Percentiles rank a stretch among this genome's conserved stretches.
These are phyloP conservation scores for Tubosaeta sp. DNA, from an alignment of 768 basidiomycete species.

Conservation along the genomic window DNA sequence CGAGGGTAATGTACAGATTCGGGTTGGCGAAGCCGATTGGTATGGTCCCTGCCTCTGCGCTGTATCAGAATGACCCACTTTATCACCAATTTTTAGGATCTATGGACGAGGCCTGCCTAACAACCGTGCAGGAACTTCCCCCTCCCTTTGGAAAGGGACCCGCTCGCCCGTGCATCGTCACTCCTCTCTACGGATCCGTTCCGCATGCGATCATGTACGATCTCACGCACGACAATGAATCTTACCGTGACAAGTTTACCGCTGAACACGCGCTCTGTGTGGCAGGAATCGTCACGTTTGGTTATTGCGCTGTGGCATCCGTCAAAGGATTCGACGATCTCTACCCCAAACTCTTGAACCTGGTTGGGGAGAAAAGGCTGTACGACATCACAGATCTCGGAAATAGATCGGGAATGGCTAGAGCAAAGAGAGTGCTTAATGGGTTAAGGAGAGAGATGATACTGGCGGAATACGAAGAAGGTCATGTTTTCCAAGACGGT, in stretches of 20 bases:
- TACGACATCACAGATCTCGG: conserved; percentile 68
- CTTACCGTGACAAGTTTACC: conserved; percentile 82
- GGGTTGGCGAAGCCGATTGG: conserved; percentile 94
- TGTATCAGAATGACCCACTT: neutral
- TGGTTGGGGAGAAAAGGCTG: conserved; percentile 77
- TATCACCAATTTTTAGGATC: conserved; percentile 51
- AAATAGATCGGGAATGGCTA: conserved; percentile 53
- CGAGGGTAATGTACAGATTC: conserved; percentile 81
- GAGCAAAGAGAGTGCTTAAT: conserved; percentile 72
- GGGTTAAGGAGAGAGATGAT: conserved; percentile 90
- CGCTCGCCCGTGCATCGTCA: conserved; percentile 66
- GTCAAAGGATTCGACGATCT: conserved; percentile 98
- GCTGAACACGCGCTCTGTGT: conserved; percentile 95
- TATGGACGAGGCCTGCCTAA: conserved; percentile 88
- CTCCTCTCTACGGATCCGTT: conserved; percentile 74
- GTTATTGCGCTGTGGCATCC: conserved; percentile 82
- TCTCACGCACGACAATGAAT: conserved; percentile 96
- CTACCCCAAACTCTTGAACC: conserved; percentile 89
- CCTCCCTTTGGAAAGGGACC: conserved; percentile 84
- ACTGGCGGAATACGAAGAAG: conserved; percentile 80
- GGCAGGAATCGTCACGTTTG: conserved; percentile 89
- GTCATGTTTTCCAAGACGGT: conserved; percentile 95
- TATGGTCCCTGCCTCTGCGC: conserved; percentile 28
- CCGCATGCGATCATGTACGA: conserved; percentile 96
- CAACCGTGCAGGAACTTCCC: conserved; percentile 67